Evolutionary conservation across 192 early-diverging fungal genomes (phyloP).

Genomic region (Neocallimastix lanati): DNA sequence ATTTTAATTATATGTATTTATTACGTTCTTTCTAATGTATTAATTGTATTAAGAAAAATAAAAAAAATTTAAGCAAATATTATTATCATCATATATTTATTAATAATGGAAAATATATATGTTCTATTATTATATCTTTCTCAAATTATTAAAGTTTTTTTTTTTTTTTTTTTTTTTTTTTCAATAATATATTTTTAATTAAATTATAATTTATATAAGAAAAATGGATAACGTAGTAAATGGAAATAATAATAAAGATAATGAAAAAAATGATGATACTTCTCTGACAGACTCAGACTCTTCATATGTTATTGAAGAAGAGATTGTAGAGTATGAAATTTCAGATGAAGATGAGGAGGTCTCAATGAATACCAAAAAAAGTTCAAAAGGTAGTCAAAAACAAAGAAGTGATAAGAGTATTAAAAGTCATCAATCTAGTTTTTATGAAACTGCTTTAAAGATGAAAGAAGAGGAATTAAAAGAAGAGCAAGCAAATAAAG

Average conservation of each 20-base stretch:
- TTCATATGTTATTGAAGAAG: not conserved
- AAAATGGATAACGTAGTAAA: not conserved
- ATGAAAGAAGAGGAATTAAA: not conserved
- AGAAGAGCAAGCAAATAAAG: not conserved
- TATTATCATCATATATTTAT: too few relatives aligned
- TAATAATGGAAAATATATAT: too few relatives aligned
- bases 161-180: too few relatives aligned
- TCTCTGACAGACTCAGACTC: not conserved
- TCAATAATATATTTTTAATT: too few relatives aligned
- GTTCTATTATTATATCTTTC: too few relatives aligned
- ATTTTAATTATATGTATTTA: too few relatives aligned
- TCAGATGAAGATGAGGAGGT: not conserved
- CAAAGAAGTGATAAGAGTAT: not conserved
- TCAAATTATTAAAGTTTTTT: too few relatives aligned
- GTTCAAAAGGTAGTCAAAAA: not conserved
- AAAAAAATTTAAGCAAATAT: too few relatives aligned
- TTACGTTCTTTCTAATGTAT: too few relatives aligned
- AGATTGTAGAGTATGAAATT: not conserved
- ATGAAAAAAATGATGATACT: not conserved
- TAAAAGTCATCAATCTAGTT: not conserved
- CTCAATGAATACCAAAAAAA: not conserved
- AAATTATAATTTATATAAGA: too few relatives aligned
- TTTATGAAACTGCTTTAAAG: not conserved
- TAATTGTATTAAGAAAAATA: too few relatives aligned
- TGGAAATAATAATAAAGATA: not conserved